Percentiles rank a stretch among this genome's conserved stretches.
These are phyloP conservation scores for Luffa acutangula DNA, from an alignment of 306 rosid species.

Conservation along the genomic window DNA sequence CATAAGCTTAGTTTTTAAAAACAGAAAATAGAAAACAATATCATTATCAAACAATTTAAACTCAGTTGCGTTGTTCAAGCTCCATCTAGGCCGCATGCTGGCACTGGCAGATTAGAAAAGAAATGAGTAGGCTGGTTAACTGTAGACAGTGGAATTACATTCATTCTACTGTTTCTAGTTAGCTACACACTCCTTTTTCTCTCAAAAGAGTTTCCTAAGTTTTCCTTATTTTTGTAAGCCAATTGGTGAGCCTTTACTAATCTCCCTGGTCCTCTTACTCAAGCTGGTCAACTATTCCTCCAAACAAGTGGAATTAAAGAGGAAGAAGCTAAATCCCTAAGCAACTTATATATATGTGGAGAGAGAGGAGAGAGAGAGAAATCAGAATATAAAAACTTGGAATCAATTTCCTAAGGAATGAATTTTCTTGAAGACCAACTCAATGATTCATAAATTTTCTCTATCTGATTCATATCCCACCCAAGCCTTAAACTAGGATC, in stretches of 20 bases:
- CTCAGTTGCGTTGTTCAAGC: background rate
- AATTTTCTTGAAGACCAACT: background rate
- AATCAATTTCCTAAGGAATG: background rate
- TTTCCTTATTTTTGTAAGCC: background rate
- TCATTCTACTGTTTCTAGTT: background rate
- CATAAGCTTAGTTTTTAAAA: background rate
- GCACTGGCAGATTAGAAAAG: background rate
- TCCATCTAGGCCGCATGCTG: background rate
- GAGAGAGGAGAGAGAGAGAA: background rate
- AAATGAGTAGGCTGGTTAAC: background rate
- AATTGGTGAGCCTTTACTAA: background rate
- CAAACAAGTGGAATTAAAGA: background rate
- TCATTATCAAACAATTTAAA: background rate
- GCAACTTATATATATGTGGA: background rate
- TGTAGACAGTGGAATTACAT: background rate
- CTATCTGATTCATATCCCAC: background rate
- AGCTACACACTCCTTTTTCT: background rate
- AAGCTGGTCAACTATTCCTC: background rate
- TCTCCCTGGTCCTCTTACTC: background rate
- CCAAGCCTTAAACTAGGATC: background rate
- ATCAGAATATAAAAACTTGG: background rate
- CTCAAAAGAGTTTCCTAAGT: background rate
- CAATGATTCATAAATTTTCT: background rate
- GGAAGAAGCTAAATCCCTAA: background rate
- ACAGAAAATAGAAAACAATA: background rate